Percentiles rank a stretch among this genome's conserved stretches.
Conservation (phyloP, 352 stramenopile genomes). For the Phytopythium mirpurense region DNA sequence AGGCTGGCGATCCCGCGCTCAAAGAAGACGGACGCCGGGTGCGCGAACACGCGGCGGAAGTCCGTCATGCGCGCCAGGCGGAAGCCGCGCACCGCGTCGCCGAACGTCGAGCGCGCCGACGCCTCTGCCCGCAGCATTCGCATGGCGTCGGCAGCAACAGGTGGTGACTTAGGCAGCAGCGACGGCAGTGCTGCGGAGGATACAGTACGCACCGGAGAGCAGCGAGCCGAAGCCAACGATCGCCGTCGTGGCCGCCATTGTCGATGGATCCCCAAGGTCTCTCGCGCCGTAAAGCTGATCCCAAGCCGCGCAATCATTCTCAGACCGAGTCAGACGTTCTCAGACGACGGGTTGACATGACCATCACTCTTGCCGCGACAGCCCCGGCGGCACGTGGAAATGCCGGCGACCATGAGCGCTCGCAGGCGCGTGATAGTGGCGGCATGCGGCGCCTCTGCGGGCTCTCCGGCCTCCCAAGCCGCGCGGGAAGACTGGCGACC, state of each 20-base stretch:
- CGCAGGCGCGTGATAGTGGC: slow-evolving; percentile 1
- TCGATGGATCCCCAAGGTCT: too few species aligned
- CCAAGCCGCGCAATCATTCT: background rate
- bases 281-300: background rate
- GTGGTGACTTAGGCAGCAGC: too few species aligned
- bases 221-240: slow-evolving; percentile 90
- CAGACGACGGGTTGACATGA: slow-evolving; percentile 4
- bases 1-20: slow-evolving; percentile 85
- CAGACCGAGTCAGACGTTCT: background rate
- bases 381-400: too few species aligned
- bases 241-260: slow-evolving; percentile 51
- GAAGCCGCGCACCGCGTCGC: slow-evolving; percentile 82
- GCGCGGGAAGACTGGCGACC: background rate
- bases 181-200: too few species aligned
- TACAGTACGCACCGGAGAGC: slow-evolving; percentile 62
- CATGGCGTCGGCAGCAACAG: too few species aligned
- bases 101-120: slow-evolving; percentile 87
- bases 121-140: slow-evolving; percentile 32
- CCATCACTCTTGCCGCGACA: slow-evolving; percentile 1
- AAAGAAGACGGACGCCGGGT: slow-evolving; percentile 93
- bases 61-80: slow-evolving; percentile 75
- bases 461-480: background rate
- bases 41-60: slow-evolving; percentile 89
- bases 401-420: background rate
- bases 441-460: slow-evolving; percentile 1